These are phyloP conservation scores for Aspergillus sp. DNA, from an alignment of 2,329 filamentous ascomycete genomes.

Conservation along the genomic window DNA sequence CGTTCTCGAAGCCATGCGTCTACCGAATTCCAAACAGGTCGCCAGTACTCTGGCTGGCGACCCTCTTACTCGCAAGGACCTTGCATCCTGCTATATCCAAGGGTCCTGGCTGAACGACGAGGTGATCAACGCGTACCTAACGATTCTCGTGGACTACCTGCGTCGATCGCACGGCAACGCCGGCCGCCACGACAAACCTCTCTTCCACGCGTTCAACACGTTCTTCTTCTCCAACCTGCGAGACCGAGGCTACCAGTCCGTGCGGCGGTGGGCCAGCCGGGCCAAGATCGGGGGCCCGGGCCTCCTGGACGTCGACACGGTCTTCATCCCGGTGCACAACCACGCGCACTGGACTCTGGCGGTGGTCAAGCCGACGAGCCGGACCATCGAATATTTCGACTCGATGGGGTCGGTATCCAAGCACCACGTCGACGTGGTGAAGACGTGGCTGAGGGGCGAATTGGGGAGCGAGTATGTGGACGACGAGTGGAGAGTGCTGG, in stretches of 20 bases:
- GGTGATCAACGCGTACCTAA: constrained; percentile 38
- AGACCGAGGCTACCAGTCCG: constrained; percentile 31
- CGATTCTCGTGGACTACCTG: constrained; percentile 32
- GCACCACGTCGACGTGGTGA: constrained; percentile 25
- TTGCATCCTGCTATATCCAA: constrained; percentile 27
- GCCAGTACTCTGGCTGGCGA: constrained; percentile 27
- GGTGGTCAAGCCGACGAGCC: constrained; percentile 34
- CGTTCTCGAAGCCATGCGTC: constrained; percentile 21
- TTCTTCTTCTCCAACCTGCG: constrained; percentile 37
- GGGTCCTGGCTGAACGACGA: constrained; percentile 39
- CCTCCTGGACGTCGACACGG: constrained; percentile 37
- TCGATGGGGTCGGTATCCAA: constrained; percentile 29
- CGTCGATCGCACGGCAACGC: constrained; percentile 24
- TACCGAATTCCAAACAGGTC: constrained; percentile 16
- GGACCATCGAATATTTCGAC: constrained; percentile 41
- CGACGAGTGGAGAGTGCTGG: constrained; percentile 35
- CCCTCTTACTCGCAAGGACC: constrained; percentile 25
- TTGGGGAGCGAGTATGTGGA: constrained; percentile 32
- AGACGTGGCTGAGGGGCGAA: constrained; percentile 35
- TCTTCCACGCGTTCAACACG: constrained; percentile 35
- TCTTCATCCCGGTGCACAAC: constrained; percentile 41
- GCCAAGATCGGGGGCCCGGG: constrained; percentile 38
- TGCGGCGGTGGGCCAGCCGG: constrained; percentile 36
- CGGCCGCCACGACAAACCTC: constrained; percentile 26
- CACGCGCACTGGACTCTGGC: constrained; percentile 40